Conservation (phyloP, 805 yeast genomes). For the Hanseniaspora guilliermondii region DNA sequence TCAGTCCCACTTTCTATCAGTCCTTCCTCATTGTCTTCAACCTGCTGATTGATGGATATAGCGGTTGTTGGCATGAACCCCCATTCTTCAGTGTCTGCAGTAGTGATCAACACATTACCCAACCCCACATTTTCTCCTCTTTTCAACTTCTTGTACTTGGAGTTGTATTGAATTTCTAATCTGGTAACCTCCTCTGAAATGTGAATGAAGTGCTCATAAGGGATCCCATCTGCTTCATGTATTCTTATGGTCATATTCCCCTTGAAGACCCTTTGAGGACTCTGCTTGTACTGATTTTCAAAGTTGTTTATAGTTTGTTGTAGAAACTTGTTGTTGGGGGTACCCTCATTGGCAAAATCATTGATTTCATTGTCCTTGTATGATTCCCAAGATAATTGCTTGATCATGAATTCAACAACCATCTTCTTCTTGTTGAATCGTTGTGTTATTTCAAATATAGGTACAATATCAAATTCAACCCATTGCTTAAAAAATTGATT, state of each 20-base stretch:
- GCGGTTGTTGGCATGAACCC: constrained; percentile 1
- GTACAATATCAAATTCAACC: constrained; percentile 83
- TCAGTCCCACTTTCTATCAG: constrained; percentile 33
- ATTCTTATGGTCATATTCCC: constrained; percentile 96
- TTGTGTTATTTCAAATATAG: constrained; percentile 78
- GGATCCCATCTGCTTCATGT: constrained; percentile 97
- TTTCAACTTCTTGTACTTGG: constrained; percentile 74
- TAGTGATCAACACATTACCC: constrained; percentile 24
- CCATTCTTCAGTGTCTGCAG: constrained; percentile 22
- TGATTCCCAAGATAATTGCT: constrained; percentile 64
- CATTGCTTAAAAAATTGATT: constrained; percentile 84
- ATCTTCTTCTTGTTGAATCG: constrained; percentile 86
- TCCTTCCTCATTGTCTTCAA: constrained; percentile 21
- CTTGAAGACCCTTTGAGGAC: constrained; percentile 38
- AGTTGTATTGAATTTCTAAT: constrained; percentile 87
- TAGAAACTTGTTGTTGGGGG: neutral
- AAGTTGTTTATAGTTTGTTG: neutral
- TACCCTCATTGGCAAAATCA: constrained; percentile 16
- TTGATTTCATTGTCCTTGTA: constrained; percentile 29
- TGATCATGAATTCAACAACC: constrained; percentile 85
- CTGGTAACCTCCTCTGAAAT: constrained; percentile 74
- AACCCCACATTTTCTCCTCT: constrained; percentile 28
- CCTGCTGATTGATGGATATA: constrained; percentile 2
- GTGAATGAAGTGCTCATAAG: constrained; percentile 93
- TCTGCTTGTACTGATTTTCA: neutral